A percentile compares a stretch with the other conserved stretches of the same genome.
Conservation (phyloP, 2,329 filamentous ascomycete species). For the Scytalidium lignicola region DNA sequence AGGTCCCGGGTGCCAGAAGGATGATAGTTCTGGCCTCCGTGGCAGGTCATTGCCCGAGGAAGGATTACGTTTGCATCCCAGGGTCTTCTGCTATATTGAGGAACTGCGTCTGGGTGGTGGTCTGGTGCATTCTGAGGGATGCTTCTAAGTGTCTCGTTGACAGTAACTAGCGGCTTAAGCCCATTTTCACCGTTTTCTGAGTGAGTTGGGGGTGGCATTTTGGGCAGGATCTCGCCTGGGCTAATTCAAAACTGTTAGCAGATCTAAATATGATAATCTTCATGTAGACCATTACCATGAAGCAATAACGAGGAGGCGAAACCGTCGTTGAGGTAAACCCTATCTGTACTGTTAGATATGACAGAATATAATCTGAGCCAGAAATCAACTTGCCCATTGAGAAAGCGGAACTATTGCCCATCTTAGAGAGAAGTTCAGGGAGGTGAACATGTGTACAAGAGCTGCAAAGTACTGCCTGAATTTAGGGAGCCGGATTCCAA, state of each 20-base stretch:
- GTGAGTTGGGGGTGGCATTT: slow-evolving; percentile 61
- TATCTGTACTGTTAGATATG: slow-evolving; percentile 4
- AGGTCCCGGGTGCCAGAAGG: slow-evolving; percentile 58
- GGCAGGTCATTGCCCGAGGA: slow-evolving; percentile 58
- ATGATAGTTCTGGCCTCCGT: slow-evolving; percentile 58
- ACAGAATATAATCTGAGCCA: not conserved
- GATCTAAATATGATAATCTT: not conserved
- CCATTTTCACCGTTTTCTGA: slow-evolving; percentile 32
- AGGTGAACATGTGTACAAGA: slow-evolving; percentile 59
- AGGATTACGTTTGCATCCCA: slow-evolving; percentile 46
- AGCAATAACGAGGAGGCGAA: slow-evolving; percentile 51
- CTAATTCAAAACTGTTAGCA: slow-evolving; percentile 29
- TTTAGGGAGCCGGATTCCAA: slow-evolving; percentile 53
- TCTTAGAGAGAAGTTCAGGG: slow-evolving; percentile 61
- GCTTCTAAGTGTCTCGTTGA: slow-evolving; percentile 26
- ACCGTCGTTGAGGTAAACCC: slow-evolving; percentile 22
- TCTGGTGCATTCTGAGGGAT: slow-evolving; percentile 28
- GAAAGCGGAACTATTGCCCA: slow-evolving; percentile 57
- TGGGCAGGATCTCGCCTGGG: slow-evolving; percentile 65
- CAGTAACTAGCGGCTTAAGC: slow-evolving; percentile 38
- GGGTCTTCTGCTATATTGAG: slow-evolving; percentile 13
- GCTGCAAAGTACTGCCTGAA: slow-evolving; percentile 52
- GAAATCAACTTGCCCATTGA: slow-evolving; percentile 32
- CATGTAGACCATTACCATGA: slow-evolving; percentile 26
- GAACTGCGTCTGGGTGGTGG: slow-evolving; percentile 31